These are phyloP conservation scores for Podospora comata DNA, from an alignment of 495 filamentous ascomycete species.

Conservation along the genomic window DNA sequence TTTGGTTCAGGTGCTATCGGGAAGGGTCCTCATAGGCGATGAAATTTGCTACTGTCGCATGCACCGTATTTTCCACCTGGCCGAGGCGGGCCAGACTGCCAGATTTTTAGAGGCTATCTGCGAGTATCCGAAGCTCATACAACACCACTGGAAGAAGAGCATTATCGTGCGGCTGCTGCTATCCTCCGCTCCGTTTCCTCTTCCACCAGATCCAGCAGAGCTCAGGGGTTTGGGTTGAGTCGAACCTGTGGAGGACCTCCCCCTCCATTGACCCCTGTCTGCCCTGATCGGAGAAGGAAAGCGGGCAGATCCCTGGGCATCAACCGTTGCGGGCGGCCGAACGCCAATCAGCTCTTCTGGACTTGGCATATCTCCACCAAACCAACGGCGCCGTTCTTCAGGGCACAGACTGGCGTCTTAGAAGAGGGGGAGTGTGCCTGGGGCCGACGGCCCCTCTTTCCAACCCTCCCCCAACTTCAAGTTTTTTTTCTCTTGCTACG, in stretches of 20 bases:
- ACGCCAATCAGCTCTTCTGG: conserved; percentile 18
- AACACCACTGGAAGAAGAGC: conserved; percentile 8
- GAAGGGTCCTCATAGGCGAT: conserved; percentile 24
- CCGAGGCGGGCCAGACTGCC: conserved; percentile 12
- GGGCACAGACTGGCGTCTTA: not conserved
- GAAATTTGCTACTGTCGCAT: conserved; percentile 23
- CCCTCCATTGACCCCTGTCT: conserved; percentile 23
- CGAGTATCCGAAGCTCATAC: not conserved
- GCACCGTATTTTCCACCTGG: conserved; percentile 21
- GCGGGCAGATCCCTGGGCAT: conserved; percentile 17
- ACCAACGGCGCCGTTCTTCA: conserved; percentile 10
- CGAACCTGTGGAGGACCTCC: conserved; percentile 17
- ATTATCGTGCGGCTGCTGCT: conserved; percentile 4
- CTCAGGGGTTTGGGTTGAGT: not conserved
- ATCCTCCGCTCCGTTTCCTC: conserved; percentile 9
- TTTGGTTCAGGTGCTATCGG: conserved; percentile 20
- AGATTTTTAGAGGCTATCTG: conserved; percentile 1
- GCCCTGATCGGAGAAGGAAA: conserved; percentile 21
- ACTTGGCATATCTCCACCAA: conserved; percentile 20
- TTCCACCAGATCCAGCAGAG: conserved; percentile 10
- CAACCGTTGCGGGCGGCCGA: conserved; percentile 19
- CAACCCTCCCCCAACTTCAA: conserved; percentile 16
- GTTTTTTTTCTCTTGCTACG: conserved; percentile 7
- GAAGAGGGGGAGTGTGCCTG: conserved; percentile 11
- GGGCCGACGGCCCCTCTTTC: conserved; percentile 35